Evolutionary conservation across 2,329 filamentous ascomycete genomes (phyloP).

Genomic region (Botrytis elliptica): DNA sequence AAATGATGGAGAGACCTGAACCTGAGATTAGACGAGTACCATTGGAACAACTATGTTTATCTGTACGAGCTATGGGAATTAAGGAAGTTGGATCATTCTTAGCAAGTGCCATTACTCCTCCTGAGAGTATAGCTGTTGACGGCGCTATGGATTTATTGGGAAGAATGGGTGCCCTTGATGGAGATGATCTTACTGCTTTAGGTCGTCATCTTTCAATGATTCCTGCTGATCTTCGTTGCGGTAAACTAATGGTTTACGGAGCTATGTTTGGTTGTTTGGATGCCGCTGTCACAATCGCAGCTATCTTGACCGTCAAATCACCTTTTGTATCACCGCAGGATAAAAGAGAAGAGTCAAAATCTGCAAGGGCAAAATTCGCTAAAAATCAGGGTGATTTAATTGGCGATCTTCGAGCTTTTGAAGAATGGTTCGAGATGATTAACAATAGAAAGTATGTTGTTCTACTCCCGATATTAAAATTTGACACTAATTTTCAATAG

Average conservation of each 20-base stretch:
- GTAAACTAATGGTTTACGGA: conserved; percentile 93
- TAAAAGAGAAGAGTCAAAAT: conserved; percentile 77
- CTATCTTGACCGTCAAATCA: conserved; percentile 84
- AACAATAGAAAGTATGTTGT: conserved; percentile 48
- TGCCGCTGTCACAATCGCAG: conserved; percentile 81
- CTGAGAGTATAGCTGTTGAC: conserved; percentile 79
- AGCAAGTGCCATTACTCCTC: conserved; percentile 82
- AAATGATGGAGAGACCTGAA: conserved; percentile 86
- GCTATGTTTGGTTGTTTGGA: conserved; percentile 91
- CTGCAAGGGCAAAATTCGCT: conserved; percentile 72
- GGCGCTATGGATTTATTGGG: conserved; percentile 76
- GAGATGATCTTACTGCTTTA: conserved; percentile 82
- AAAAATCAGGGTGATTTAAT: conserved; percentile 81
- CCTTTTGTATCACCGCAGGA: conserved; percentile 85
- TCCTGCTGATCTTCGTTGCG: conserved; percentile 86
- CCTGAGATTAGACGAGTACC: conserved; percentile 93
- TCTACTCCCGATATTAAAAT: background rate
- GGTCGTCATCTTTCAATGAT: conserved; percentile 94
- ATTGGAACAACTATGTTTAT: conserved; percentile 89
- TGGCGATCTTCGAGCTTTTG: conserved; percentile 80
- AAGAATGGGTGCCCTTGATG: conserved; percentile 86
- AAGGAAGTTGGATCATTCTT: conserved; percentile 79
- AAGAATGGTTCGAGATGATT: conserved; percentile 73
- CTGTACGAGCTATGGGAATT: conserved; percentile 93
- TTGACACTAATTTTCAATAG: conserved; percentile 28